A percentile compares a stretch with the other conserved stretches of the same genome.
Evolutionary conservation across 176 grass and related monocot genomes (phyloP).

Genomic region (Typha latifolia): DNA sequence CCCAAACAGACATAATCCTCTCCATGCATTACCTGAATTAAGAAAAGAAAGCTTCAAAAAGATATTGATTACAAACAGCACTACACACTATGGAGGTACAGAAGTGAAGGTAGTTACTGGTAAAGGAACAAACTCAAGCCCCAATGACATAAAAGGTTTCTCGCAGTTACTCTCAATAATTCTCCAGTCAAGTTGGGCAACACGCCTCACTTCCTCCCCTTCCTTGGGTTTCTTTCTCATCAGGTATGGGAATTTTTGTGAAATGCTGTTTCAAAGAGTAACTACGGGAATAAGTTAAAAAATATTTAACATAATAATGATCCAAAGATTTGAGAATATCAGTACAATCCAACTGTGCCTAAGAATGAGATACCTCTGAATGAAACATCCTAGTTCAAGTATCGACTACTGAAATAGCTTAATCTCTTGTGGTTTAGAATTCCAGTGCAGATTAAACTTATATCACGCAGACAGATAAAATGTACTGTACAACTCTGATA

Average conservation of each 20-base stretch:
- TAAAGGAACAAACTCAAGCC: conserved; percentile 84
- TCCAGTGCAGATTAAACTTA: too few relatives aligned
- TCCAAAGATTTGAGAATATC: too few relatives aligned
- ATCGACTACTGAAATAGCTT: too few relatives aligned
- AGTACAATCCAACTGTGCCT: too few relatives aligned
- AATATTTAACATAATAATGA: neutral
- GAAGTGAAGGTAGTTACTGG: conserved; percentile 32
- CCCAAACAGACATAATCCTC: conserved; percentile 87
- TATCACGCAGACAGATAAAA: too few relatives aligned
- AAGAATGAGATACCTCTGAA: too few relatives aligned
- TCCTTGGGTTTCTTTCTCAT: conserved; percentile 74
- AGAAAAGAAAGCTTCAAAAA: conserved; percentile 1
- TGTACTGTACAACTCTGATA: too few relatives aligned
- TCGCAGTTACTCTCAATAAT: conserved; percentile 60
- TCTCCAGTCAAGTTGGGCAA: conserved; percentile 94
- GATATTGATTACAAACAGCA: conserved; percentile 11
- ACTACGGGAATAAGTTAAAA: neutral
- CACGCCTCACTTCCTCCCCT: conserved; percentile 63
- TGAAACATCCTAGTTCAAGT: too few relatives aligned
- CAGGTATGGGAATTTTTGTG: conserved; percentile 76
- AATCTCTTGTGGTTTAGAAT: too few relatives aligned
- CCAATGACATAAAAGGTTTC: conserved; percentile 63
- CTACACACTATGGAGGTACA: neutral
- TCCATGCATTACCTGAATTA: conserved; percentile 80
- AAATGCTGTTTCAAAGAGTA: conserved; percentile 48